phyloP scores from a whole-genome alignment of 805 yeast species.

The Yamadazyma sp. region DNA sequence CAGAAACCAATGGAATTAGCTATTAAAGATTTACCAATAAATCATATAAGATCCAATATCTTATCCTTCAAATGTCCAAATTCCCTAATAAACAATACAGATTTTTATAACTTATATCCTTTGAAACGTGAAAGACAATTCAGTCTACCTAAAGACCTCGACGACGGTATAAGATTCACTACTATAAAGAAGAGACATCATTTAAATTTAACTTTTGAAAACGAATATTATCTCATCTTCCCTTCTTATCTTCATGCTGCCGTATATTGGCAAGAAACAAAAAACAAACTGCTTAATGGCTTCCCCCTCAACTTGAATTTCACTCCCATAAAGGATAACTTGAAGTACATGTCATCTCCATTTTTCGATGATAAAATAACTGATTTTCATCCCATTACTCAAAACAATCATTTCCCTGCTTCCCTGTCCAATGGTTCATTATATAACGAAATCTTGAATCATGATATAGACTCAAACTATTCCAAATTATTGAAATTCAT shows the following conservation, averaged over 20 bases:
- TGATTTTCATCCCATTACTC: too few relatives aligned
- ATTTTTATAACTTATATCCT: constrained; percentile 40
- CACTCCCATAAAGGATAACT: constrained; percentile 19
- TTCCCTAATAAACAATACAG: constrained; percentile 35
- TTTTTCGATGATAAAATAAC: constrained; percentile 6
- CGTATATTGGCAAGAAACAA: constrained; percentile 49
- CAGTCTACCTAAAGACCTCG: constrained; percentile 18
- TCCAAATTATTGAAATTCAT: constrained; percentile 15
- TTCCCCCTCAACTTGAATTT: constrained; percentile 44
- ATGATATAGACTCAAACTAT: constrained; percentile 9
- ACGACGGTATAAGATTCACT: constrained; percentile 28
- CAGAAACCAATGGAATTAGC: constrained; percentile 27
- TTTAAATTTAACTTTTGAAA: constrained; percentile 38
- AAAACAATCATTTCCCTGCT: constrained; percentile 1
- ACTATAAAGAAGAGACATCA: constrained; percentile 52
- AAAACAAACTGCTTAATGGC: constrained; percentile 50
- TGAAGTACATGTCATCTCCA: constrained; percentile 31
- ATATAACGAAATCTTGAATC: not conserved
- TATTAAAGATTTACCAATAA: constrained; percentile 20
- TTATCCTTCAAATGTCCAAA: constrained; percentile 36
- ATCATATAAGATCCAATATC: constrained; percentile 23
- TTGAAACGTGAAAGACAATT: constrained; percentile 27
- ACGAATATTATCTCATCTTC: constrained; percentile 55
- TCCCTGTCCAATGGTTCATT: too few relatives aligned
- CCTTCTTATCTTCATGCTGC: constrained; percentile 46